These are phyloP conservation scores for Casaregolazyma suthepensis DNA, from an alignment of 1,139 yeast species.

Conservation along the genomic window DNA sequence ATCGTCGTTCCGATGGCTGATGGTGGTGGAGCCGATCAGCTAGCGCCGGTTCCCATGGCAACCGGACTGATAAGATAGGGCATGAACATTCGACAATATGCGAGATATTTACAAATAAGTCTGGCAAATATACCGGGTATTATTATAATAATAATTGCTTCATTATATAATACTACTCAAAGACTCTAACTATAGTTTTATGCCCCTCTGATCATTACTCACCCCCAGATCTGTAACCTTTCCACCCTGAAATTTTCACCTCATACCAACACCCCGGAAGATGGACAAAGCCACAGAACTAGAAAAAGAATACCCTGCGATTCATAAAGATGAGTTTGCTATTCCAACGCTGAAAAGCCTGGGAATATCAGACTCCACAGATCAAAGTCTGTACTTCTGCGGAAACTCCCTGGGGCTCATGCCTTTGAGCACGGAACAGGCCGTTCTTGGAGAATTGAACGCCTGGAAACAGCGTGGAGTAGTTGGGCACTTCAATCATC, in stretches of 20 bases:
- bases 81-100: background rate
- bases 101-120: background rate
- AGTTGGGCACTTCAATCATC: slow-evolving; percentile 69
- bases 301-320: slow-evolving; percentile 38
- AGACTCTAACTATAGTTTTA: too few relatives aligned
- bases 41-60: background rate
- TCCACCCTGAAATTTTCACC: background rate
- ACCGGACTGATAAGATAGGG: background rate
- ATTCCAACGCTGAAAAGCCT: slow-evolving; percentile 56
- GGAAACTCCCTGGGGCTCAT: slow-evolving; percentile 90
- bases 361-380: slow-evolving; percentile 30
- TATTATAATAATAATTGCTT: too few relatives aligned
- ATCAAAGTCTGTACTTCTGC: slow-evolving; percentile 55
- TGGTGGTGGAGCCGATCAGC: background rate
- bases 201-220: too few relatives aligned
- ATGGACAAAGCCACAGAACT: slow-evolving; percentile 24
- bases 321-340: slow-evolving; percentile 40
- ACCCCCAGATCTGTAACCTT: background rate
- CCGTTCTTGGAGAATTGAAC: slow-evolving; percentile 59
- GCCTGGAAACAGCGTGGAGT: slow-evolving; percentile 84
- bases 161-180: too few relatives aligned
- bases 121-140: too few relatives aligned
- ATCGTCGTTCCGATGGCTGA: background rate
- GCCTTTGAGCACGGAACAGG: slow-evolving; percentile 59
- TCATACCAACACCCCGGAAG: background rate